phyloP scores from a whole-genome alignment of 371 early-diverging fungal genomes.

The Mucor plumbeus region DNA sequence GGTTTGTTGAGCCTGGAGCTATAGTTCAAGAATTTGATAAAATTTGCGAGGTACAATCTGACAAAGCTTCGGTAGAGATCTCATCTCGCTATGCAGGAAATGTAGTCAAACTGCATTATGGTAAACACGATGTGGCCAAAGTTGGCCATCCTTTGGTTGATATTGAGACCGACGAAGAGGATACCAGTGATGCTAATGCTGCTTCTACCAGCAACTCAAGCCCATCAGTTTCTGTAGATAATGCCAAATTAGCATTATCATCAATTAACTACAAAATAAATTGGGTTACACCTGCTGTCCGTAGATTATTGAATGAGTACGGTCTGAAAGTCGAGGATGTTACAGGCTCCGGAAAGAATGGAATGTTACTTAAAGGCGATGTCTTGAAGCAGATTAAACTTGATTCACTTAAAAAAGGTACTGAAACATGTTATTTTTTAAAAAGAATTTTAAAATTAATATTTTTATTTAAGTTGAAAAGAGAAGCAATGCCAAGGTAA shows the following conservation, averaged over 20 bases:
- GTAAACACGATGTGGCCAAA: constrained; percentile 86
- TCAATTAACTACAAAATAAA: not conserved
- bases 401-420: constrained; percentile 19
- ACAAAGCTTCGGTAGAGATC: constrained; percentile 98
- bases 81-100: constrained; percentile 92
- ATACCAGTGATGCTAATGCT: not conserved
- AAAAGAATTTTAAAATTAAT: not conserved
- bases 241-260: not conserved
- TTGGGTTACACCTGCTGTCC: constrained; percentile 88
- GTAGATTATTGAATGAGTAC: constrained; percentile 80
- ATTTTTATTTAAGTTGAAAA: not conserved
- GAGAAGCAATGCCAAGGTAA: not conserved
- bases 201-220: not conserved
- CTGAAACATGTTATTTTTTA: not conserved
- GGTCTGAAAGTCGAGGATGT: constrained; percentile 70
- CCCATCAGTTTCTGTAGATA: not conserved
- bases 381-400: constrained; percentile 16
- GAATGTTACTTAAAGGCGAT: constrained; percentile 24
- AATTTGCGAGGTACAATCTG: constrained; percentile 97
- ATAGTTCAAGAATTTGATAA: constrained; percentile 89
- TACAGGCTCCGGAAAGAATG: constrained; percentile 29
- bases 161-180: constrained; percentile 75
- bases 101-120: constrained; percentile 79
- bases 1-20: constrained; percentile 92
- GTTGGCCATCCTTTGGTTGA: constrained; percentile 95